A percentile compares a stretch with the other conserved stretches of the same genome.
These are phyloP conservation scores for Agaricus blazei DNA, from an alignment of 768 basidiomycete species.

Conservation along the genomic window DNA sequence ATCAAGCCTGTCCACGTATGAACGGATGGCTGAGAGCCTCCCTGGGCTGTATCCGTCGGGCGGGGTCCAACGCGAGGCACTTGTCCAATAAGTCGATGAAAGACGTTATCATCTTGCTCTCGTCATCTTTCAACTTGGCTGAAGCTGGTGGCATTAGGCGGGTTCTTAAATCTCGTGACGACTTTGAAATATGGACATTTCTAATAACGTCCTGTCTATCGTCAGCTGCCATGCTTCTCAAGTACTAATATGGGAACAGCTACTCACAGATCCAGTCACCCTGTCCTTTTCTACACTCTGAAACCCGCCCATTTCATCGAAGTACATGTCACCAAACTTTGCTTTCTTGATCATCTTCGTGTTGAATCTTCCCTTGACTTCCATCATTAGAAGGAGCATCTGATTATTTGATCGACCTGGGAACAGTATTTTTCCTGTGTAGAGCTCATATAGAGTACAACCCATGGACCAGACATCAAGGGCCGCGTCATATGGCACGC, in stretches of 20 bases:
- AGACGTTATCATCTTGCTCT: conserved; percentile 67
- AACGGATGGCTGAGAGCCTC: conserved; percentile 89
- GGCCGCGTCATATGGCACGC: conserved; percentile 89
- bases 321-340: conserved; percentile 87
- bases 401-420: conserved; percentile 97
- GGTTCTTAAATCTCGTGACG: conserved; percentile 73
- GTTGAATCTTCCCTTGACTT: conserved; percentile 91
- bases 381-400: conserved; percentile 98
- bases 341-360: conserved; percentile 92
- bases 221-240: conserved; percentile 15
- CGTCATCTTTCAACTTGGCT: conserved; percentile 83
- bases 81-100: conserved; percentile 93
- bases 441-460: conserved; percentile 94
- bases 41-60: conserved; percentile 80
- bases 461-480: conserved; percentile 97
- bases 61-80: conserved; percentile 83
- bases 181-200: conserved; percentile 80
- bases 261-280: conserved; percentile 76
- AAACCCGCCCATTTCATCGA: conserved; percentile 90
- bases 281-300: conserved; percentile 79
- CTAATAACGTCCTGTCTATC: conserved; percentile 64
- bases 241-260: conserved; percentile 1
- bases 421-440: conserved; percentile 96
- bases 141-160: conserved; percentile 77
- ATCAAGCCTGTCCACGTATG: conserved; percentile 41